Base-by-base conservation (phyloP, 2,329 filamentous ascomycete species). In the Diaporthe sp. region DNA sequence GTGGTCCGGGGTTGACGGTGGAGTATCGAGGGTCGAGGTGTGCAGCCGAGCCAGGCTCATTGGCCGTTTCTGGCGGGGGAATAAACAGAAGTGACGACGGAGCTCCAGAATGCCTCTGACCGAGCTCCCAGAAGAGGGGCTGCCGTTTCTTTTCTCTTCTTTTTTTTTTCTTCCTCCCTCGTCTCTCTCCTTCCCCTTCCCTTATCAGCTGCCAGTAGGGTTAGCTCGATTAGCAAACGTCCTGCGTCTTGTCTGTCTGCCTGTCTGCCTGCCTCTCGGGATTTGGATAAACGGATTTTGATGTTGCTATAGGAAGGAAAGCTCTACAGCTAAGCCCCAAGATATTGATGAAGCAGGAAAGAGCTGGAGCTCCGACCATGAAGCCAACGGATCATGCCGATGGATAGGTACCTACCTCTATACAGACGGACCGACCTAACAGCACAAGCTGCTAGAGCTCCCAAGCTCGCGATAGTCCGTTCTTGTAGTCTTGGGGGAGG, bases 71-170 rank as follows among this genome's bases (percentile, higher is more conserved):
- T 65, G 25, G 61, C 47, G 31, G 65, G 63, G 47, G 37, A n/a
- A 65, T 65, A 68, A 68, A 68, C 31, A 53, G 17, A 34, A 53
- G 34, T 53, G 49, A 68, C 65, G 34, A 39, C 28, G 63, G 44
- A 49, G 47, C 44, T 39, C 44, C 44, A 37, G 44, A n/a, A 37
- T 25, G 47, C 31, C 22, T 70, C 49, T 70, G 47, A 28, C 65
- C 65, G 49, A 55, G 65, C 65, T 70, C 4, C 37, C 65, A 70
- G 34, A 55, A 55, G 65, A 70, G 65, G 65, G 65, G 65, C 49
- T 42, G 49, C 34, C 17, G 28, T 37, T 15, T 8, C 34, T 39
- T 6, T 17, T 25, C n/a, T 25, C 1, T n/a, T 63, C 25, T 5
- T 20, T 44, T 44, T 28, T 10, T 12, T 61, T 20, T 28, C 4